Base-by-base conservation (phyloP, 805 yeast genomes). In the Zygosaccharomyces gambellarensis region DNA sequence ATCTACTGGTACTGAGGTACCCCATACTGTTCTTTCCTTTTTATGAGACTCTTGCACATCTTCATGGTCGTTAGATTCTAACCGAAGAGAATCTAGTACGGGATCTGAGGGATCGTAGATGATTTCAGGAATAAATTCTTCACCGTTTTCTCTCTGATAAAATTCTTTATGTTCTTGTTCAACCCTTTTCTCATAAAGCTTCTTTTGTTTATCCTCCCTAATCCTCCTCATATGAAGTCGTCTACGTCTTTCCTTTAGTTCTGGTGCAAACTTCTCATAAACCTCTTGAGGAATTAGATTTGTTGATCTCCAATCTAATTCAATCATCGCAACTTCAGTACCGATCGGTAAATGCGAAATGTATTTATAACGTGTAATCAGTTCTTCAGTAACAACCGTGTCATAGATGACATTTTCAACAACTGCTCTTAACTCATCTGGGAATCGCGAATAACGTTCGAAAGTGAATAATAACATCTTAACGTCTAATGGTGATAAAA, bases 261-360 rank as follows among this genome's bases (percentile, higher is more conserved):
- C 89, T 29, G 71, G 73, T 43, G 76, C 72, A 63, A 81, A 85
- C 25, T 64, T 60, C 2, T 69, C 68, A 50, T 69, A 71, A 1
- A 77, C 69, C 28, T 77, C 78, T 8, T 69, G 65, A 2, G 79
- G 76, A 6, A 78, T 59, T 30, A 62, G 47, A 22, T 59, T 74
- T 70, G 73, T 46, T 65, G 67, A 46, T 67, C 74, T 61, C 98
- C 98, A 92, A 62, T 88, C 84, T 45, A 96, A 78, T 59, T 94
- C 98, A 47, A 94, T 63, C 54, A 87, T 82, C 9, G 90, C 95
- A 39, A 92, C 66, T 46, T 85, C 86, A 0, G 96, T 85, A 1
- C 97, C 97, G 27, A 80, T 64, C 0, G 99, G 97, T 21, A 90
- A 68, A 65, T 92, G 92, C 0, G 86, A 76, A 49, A 94, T 68